phyloP scores from a whole-genome alignment of 768 basidiomycete species.

The Mycena venus region DNA sequence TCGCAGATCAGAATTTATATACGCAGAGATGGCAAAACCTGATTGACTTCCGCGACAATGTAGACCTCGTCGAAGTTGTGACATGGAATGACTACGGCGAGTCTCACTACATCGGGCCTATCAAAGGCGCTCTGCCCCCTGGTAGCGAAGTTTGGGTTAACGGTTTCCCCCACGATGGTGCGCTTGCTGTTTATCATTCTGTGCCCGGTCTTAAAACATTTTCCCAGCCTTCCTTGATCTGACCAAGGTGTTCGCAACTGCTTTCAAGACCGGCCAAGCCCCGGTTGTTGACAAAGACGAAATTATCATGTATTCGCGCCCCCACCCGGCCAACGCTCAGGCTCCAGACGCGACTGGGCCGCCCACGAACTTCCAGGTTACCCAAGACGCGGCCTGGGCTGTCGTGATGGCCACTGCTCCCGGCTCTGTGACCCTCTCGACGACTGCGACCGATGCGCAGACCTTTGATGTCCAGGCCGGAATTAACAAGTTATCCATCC shows the following conservation, averaged over 20 bases:
- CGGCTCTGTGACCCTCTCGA: conserved; percentile 68
- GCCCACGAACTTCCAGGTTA: conserved; percentile 71
- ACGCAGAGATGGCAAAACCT: conserved; percentile 77
- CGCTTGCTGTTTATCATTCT: conserved; percentile 28
- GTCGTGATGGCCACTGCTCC: conserved; percentile 73
- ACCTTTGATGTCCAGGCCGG: conserved; percentile 69
- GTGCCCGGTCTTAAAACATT: background rate
- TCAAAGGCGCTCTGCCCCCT: conserved; percentile 77
- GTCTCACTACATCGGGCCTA: conserved; percentile 85
- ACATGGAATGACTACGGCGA: conserved; percentile 82
- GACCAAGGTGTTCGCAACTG: conserved; percentile 75
- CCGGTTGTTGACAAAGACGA: conserved; percentile 72
- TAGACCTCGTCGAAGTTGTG: conserved; percentile 72
- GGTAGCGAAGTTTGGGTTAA: conserved; percentile 81
- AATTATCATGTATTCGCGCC: conserved; percentile 79
- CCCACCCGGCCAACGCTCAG: conserved; percentile 69
- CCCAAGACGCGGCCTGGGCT: conserved; percentile 76
- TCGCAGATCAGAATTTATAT: conserved; percentile 77
- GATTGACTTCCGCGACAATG: conserved; percentile 64
- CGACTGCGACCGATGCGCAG: conserved; percentile 56
- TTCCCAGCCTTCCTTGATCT: conserved; percentile 72
- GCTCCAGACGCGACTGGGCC: conserved; percentile 67
- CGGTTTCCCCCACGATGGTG: conserved; percentile 70
- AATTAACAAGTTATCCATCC: conserved; percentile 70
- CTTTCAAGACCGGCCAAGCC: conserved; percentile 78